Conservation (phyloP, 2,329 filamentous ascomycete species). For the Ambrosiella beaveri region DNA sequence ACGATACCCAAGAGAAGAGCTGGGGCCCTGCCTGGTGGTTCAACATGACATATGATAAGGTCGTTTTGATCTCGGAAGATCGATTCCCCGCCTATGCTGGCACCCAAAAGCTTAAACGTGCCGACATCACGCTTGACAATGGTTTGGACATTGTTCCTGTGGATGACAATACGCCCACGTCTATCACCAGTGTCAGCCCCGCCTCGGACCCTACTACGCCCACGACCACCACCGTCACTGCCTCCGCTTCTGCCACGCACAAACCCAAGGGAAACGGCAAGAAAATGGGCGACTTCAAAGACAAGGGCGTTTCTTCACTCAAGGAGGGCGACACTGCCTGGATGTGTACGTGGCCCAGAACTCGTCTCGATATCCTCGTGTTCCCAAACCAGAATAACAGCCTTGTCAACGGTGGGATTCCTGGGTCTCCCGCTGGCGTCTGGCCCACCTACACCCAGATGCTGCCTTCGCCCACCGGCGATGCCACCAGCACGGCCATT, state of each 20-base stretch:
- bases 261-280: constrained; percentile 2
- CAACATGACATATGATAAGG: constrained; percentile 36
- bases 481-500: not conserved
- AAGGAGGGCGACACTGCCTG: constrained; percentile 35
- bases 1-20: constrained; percentile 29
- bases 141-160: constrained; percentile 13
- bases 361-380: constrained; percentile 38
- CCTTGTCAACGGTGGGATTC: constrained; percentile 11
- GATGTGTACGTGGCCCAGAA: constrained; percentile 42
- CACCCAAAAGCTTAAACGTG: constrained; percentile 15
- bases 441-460: constrained; percentile 10
- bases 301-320: constrained; percentile 20
- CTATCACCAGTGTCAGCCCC: not conserved
- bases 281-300: constrained; percentile 19
- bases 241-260: constrained; percentile 1
- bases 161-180: constrained; percentile 9
- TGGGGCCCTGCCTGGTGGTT: constrained; percentile 40
- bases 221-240: constrained; percentile 7
- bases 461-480: constrained; percentile 10
- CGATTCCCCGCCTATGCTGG: constrained; percentile 18
- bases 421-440: not conserved
- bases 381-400: constrained; percentile 36
- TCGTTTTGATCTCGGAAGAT: constrained; percentile 32
- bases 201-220: constrained; percentile 3
- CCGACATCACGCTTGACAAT: constrained; percentile 1